Evolutionary conservation across 768 basidiomycete species (phyloP).

Genomic region (Trametes cubensis): DNA sequence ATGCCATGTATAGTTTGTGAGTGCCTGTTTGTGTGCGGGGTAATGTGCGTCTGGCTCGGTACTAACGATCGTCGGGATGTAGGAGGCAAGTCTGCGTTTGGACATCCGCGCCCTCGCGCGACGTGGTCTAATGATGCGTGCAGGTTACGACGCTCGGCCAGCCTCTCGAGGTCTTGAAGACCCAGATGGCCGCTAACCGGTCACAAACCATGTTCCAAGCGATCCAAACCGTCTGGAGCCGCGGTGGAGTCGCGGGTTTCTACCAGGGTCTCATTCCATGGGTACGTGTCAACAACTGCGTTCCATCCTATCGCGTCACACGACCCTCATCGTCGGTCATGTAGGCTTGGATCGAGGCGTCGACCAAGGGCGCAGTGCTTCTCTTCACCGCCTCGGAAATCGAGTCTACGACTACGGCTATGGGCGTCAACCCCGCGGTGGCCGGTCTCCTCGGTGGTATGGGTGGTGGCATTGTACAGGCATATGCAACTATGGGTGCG

Average conservation of each 20-base stretch:
- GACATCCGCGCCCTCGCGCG: no score
- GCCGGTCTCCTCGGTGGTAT: constrained; percentile 95
- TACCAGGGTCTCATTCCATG: constrained; percentile 99
- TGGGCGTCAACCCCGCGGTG: constrained; percentile 77
- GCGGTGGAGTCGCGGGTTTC: constrained; percentile 88
- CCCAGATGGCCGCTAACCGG: constrained; percentile 98
- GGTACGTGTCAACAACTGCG: constrained; percentile 51
- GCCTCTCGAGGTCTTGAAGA: constrained; percentile 97
- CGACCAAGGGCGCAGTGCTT: constrained; percentile 95
- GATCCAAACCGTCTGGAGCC: constrained; percentile 82
- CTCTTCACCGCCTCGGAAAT: constrained; percentile 97
- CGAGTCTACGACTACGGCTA: constrained; percentile 62
- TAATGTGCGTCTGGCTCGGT: constrained; percentile 15
- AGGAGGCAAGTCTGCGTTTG: constrained; percentile 66
- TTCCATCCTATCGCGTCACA: background rate
- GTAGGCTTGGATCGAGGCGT: constrained; percentile 99
- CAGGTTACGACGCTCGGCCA: constrained; percentile 98
- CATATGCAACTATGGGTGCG: constrained; percentile 99
- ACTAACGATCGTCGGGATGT: constrained; percentile 32
- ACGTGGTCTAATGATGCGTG: background rate
- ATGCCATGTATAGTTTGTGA: constrained; percentile 37
- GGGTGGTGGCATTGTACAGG: constrained; percentile 96
- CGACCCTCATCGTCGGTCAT: background rate
- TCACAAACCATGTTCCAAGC: constrained; percentile 90
- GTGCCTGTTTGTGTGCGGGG: constrained; percentile 19